Base-by-base conservation (phyloP, 371 early-diverging fungal species). In the Lichtheimia hyalospora region DNA sequence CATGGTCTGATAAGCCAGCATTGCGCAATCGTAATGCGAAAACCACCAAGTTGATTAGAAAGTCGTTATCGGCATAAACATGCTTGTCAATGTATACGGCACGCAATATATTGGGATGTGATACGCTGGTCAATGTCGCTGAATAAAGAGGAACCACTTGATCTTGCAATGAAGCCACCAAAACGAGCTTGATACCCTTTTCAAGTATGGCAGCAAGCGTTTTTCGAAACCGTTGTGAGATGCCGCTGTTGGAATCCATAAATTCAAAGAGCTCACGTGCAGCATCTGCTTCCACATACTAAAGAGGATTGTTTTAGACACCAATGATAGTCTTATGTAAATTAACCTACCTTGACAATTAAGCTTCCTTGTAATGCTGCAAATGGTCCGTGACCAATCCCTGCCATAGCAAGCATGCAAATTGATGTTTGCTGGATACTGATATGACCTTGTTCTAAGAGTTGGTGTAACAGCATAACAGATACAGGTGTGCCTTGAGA, bases 121-220 rank as follows among this genome's bases (percentile, higher is more conserved):
- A 71, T 21, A 92, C 79, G 8, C 92, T 91, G 24, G 90, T 87
- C 78, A 96, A 77, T 21, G 91, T 84, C 0, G 93, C 92, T 13
- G 97, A 97, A 72, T 96, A 93, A 18, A 96, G 77, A 51, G 96
- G 96, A 0, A 96, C 96, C 0, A 95, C 96, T 65, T 97, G 96
- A 66, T 97, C 97, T 55, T 93, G 93, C 91, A 95, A 71, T 8
- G 89, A 82, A 18, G 90, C 84, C 61, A 90, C 72, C 61, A 90
- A 74, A 0, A 88, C 82, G 13, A 89, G 65, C 39, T 90, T 83
- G 15, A 92, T 84, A 2, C 92, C 91, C 1, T 73, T 63, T 3
- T 85, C 70, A 20, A 93, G 71, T 1, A 94, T 74, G 13, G 70
- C 74, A n/a, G 80, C 73, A 56, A 95, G 75, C 0, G 93, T 89